Percentiles rank a stretch among this genome's conserved stretches.
Evolutionary conservation across 306 rosid species (phyloP).

Genomic region (Inga laurina): DNA sequence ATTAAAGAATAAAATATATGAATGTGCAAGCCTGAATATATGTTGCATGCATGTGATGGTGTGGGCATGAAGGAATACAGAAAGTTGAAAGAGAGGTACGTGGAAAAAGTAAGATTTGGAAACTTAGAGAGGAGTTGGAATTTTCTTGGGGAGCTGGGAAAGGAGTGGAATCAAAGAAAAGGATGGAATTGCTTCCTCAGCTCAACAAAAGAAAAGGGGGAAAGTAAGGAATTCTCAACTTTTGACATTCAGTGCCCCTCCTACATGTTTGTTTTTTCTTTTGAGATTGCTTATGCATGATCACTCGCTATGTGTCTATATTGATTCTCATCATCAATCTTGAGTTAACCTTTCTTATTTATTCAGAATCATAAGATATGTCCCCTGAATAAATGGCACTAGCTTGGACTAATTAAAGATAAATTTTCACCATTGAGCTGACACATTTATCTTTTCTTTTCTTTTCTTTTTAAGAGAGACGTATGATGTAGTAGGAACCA

Average conservation of each 20-base stretch:
- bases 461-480: not conserved
- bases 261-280: not conserved
- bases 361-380: not conserved
- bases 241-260: not conserved
- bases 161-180: constrained; percentile 57
- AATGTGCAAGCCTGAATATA: not conserved
- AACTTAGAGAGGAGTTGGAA: constrained; percentile 18
- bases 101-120: not conserved
- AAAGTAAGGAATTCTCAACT: not conserved
- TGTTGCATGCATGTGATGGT: constrained; percentile 9
- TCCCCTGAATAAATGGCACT: not conserved
- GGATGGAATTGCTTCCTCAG: constrained; percentile 26
- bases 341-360: not conserved
- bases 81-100: constrained; percentile 8
- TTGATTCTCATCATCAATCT: not conserved
- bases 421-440: not conserved
- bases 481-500: not conserved
- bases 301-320: not conserved
- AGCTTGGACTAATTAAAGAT: not conserved
- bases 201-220: not conserved
- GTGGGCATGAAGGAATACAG: constrained; percentile 43
- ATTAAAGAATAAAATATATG: not conserved
- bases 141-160: constrained; percentile 23
- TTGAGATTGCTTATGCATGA: not conserved
- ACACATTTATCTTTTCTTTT: not conserved